phyloP scores from a whole-genome alignment of 805 yeast species.

The Nadsonia fulvescens region DNA sequence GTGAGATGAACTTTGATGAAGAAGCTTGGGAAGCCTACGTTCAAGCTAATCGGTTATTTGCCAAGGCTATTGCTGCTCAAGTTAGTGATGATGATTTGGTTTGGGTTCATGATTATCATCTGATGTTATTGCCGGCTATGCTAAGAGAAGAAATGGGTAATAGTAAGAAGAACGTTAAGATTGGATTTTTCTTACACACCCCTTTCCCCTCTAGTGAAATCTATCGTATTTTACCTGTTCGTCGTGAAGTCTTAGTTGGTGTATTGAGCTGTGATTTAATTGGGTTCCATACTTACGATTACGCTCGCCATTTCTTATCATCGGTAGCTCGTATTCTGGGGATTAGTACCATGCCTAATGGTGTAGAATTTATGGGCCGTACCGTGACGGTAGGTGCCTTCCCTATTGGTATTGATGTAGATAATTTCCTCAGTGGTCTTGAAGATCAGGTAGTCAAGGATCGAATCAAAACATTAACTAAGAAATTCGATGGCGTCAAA shows the following conservation, averaged over 20 bases:
- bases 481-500: slow-evolving; percentile 57
- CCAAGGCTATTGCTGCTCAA: slow-evolving; percentile 48
- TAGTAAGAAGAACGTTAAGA: slow-evolving; percentile 36
- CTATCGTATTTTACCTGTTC: slow-evolving; percentile 85
- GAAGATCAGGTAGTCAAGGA: slow-evolving; percentile 40
- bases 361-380: slow-evolving; percentile 61
- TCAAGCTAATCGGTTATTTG: slow-evolving; percentile 76
- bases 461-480: slow-evolving; percentile 45
- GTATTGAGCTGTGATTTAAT: slow-evolving; percentile 85
- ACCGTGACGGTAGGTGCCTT: slow-evolving; percentile 83
- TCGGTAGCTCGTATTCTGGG: slow-evolving; percentile 73
- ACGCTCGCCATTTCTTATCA: slow-evolving; percentile 86
- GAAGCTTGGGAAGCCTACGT: slow-evolving; percentile 95
- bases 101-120: slow-evolving; percentile 97
- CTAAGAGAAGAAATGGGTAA: slow-evolving; percentile 33
- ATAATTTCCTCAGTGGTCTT: slow-evolving; percentile 69
- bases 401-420: slow-evolving; percentile 98
- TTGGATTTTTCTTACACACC: slow-evolving; percentile 91
- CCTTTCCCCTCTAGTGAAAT: slow-evolving; percentile 97
- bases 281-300: slow-evolving; percentile 98
- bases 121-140: slow-evolving; percentile 88
- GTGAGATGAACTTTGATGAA: slow-evolving; percentile 96
- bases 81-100: slow-evolving; percentile 72
- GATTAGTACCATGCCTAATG: slow-evolving; percentile 76
- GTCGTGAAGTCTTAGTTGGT: slow-evolving; percentile 81